Conservation (phyloP, 257 asterid species). For the Solanum tarapatanum region DNA sequence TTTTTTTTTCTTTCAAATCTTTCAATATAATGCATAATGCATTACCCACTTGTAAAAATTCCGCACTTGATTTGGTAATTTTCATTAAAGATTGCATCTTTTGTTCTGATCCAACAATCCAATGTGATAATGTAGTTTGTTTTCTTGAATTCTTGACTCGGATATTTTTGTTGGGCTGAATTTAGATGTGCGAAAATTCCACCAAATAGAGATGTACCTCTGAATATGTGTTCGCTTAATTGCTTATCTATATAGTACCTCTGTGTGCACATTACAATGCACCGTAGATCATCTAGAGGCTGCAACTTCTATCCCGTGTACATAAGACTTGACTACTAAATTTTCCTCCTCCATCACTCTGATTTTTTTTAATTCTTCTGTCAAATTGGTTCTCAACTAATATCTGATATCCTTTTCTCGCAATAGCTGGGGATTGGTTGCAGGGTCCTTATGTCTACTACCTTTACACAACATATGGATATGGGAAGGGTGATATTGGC, state of each 20-base stretch:
- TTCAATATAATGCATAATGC: not conserved
- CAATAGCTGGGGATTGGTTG: conserved; percentile 46
- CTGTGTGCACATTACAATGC: not conserved
- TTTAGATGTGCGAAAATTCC: not conserved
- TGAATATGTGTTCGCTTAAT: not conserved
- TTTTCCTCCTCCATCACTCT: not conserved
- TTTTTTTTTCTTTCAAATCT: not conserved
- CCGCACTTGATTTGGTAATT: not conserved
- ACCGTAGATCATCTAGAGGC: not conserved
- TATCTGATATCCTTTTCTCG: not conserved
- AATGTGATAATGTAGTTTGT: not conserved
- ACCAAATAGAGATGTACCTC: not conserved
- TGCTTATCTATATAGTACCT: not conserved
- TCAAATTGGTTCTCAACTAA: not conserved
- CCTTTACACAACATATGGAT: conserved; percentile 44
- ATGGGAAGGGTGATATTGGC: conserved; percentile 41
- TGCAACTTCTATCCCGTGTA: not conserved
- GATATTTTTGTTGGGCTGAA: not conserved
- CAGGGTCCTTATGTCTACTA: conserved; percentile 51
- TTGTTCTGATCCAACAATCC: not conserved
- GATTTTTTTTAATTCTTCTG: too few relatives aligned
- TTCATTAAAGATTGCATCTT: not conserved
- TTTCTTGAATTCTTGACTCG: not conserved
- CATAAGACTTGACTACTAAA: not conserved
- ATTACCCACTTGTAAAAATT: not conserved